A percentile compares a stretch with the other conserved stretches of the same genome.
These are phyloP conservation scores for Nepenthes gracilis DNA, from an alignment of 148 eudicot species.

Conservation along the genomic window DNA sequence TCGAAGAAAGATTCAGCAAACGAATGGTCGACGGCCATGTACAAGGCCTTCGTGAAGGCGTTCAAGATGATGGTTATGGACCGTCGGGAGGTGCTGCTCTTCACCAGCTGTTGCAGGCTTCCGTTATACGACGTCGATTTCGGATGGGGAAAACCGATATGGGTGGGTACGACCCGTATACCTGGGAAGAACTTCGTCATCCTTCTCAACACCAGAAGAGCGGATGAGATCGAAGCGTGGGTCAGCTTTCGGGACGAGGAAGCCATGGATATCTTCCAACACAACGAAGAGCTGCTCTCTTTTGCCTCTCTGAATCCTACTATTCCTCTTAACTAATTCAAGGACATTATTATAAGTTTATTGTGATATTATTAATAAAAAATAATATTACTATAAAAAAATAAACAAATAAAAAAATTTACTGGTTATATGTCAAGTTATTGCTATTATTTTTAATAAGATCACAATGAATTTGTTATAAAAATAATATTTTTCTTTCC, in stretches of 20 bases:
- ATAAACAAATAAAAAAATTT: too few species aligned
- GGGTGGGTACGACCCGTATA: background rate
- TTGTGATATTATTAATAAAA: background rate
- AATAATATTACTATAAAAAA: too few species aligned
- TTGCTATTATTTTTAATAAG: too few species aligned
- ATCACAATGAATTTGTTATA: too few species aligned
- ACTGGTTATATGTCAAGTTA: too few species aligned
- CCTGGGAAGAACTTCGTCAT: background rate
- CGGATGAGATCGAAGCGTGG: background rate
- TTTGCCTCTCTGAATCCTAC: slow-evolving; percentile 11
- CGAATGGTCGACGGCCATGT: background rate
- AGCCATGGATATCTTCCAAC: slow-evolving; percentile 23
- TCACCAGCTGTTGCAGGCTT: background rate
- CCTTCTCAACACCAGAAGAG: background rate
- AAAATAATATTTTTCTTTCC: too few species aligned
- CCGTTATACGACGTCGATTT: background rate
- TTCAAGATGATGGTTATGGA: background rate
- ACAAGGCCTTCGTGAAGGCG: background rate
- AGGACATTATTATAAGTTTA: background rate
- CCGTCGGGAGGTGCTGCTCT: background rate
- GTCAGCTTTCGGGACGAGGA: background rate
- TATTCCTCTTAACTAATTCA: background rate
- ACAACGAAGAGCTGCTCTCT: slow-evolving; percentile 11
- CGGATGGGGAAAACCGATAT: background rate
- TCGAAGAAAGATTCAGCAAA: background rate